Evolutionary conservation across 805 yeast species (phyloP).

Genomic region (Kregervanrija fluxuum): DNA sequence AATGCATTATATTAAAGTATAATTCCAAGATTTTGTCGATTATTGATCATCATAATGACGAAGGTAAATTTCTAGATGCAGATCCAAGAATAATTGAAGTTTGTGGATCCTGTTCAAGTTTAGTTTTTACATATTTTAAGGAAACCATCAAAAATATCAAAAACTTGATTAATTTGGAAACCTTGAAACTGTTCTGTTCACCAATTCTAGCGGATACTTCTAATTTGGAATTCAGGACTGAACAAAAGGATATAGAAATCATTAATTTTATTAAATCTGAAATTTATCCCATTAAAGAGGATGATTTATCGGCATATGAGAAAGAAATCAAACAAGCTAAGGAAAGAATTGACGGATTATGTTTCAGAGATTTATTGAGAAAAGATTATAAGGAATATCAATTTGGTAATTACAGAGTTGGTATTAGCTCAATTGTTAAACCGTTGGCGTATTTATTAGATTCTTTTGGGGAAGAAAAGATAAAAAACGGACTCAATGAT

Average conservation of each 20-base stretch:
- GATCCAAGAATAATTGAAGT: constrained; percentile 54
- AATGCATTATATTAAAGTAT: constrained; percentile 19
- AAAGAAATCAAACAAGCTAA: neutral
- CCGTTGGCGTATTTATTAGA: constrained; percentile 46
- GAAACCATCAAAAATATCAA: constrained; percentile 9
- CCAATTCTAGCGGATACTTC: constrained; percentile 76
- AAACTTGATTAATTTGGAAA: constrained; percentile 7
- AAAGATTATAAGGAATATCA: constrained; percentile 81
- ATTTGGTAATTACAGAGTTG: constrained; percentile 38
- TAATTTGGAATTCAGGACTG: constrained; percentile 58
- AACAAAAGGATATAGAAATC: constrained; percentile 46
- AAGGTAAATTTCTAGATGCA: constrained; percentile 38
- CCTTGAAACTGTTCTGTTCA: constrained; percentile 40
- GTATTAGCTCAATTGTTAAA: constrained; percentile 72
- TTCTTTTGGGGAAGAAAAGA: constrained; percentile 14
- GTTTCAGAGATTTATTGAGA: constrained; percentile 53
- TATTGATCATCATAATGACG: constrained; percentile 87
- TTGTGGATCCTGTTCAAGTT: constrained; percentile 74
- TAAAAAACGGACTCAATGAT: constrained; percentile 14
- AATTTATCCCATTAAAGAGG: neutral
- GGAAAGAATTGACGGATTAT: constrained; percentile 42
- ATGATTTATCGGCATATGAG: neutral
- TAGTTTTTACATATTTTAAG: constrained; percentile 50
- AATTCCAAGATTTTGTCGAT: constrained; percentile 43
- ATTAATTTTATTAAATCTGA: constrained; percentile 29